These are phyloP conservation scores for Magnusiomyces magnusii DNA, from an alignment of 1,139 yeast genomes.

Conservation along the genomic window DNA sequence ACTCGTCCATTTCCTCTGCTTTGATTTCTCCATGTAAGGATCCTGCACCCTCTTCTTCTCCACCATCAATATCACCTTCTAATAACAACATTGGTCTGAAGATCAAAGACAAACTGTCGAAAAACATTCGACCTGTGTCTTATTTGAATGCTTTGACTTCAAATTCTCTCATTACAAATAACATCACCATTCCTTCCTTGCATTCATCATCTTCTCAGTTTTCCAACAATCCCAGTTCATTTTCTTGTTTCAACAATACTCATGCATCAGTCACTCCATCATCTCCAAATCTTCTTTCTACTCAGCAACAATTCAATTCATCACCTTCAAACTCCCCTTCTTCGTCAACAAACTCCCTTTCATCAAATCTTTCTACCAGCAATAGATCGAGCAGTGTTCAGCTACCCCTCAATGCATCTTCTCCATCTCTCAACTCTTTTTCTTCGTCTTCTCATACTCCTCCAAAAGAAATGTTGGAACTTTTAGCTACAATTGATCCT, in stretches of 20 bases:
- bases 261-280: not conserved
- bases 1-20: not conserved
- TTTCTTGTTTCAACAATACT: too few species aligned
- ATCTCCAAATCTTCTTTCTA: not conserved
- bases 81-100: not conserved
- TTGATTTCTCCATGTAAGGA: not conserved
- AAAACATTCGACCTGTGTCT: slow-evolving; percentile 4
- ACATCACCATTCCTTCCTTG: too few species aligned
- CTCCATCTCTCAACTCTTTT: not conserved
- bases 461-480: slow-evolving; percentile 12
- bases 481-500: slow-evolving; percentile 16
- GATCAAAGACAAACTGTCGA: not conserved
- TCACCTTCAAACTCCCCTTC: not conserved
- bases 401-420: not conserved
- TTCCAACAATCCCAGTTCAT: too few species aligned
- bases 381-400: not conserved
- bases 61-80: not conserved
- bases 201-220: too few species aligned
- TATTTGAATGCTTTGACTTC: not conserved
- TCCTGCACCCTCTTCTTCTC: not conserved
- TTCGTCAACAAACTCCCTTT: not conserved
- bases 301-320: not conserved
- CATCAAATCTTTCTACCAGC: slow-evolving; percentile 34
- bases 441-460: not conserved
- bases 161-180: not conserved